Base-by-base conservation (phyloP, 306 rosid species). In the Lathyrus oleraceus region DNA sequence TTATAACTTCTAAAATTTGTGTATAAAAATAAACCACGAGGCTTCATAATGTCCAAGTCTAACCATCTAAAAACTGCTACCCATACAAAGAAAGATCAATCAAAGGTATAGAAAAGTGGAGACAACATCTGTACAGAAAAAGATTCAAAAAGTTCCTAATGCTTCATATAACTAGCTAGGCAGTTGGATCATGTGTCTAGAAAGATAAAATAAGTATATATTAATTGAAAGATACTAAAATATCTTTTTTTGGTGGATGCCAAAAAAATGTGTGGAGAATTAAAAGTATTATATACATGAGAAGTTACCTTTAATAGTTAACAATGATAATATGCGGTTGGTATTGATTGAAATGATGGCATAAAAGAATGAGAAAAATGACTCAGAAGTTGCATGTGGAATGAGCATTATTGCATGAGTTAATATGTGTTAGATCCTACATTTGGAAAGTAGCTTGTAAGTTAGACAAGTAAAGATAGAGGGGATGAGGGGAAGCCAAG, bases 361-460 rank as follows among this genome's bases (percentile, higher is more conserved):
- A 65, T 74, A 36, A 76, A 66, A 65, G 78, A 66, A 71, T 47
- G 86, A 67, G 66, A 77, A 77, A 53, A 53, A 59, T 78, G 77
- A 79, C 73, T 65, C 16, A 59, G 85, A 78, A 60, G 10, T 65
- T 78, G 81, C 87, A 72, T 74, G 86, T 78, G 83, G 79, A 67
- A 71, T 76, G 20, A 35, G 59, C 65, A 77, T 45, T 81, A 56
- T 72, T 84, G 81, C 84, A 81, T 83, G 85, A 80, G 79, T 79
- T 42, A 73, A 65, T 76, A 70, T 59, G 52, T 67, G 49, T 58
- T 77, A 67, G 79, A 81, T 84, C 76, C 71, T 70, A 75, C 72
- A 70, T 47, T 47, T 45, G 73, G 73, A 80, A 82, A 78, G 81
- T 70, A 79, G 87, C 91, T 82, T 86, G 85, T 72, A 77, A 79